Conservation (phyloP, 148 eudicot species). For the Cornus controversa region DNA sequence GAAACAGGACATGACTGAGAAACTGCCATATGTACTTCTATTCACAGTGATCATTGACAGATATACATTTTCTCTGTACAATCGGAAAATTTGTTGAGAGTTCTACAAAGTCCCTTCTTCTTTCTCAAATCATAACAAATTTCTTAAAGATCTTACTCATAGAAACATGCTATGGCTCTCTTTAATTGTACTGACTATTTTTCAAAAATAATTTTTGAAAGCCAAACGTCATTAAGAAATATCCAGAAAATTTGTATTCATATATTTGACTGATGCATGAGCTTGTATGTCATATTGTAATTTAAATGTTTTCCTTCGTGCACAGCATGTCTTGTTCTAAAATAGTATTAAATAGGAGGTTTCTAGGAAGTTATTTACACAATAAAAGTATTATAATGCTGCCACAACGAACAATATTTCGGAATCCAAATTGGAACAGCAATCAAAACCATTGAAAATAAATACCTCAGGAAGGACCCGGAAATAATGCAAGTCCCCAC, state of each 20-base stretch:
- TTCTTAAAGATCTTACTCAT: not conserved
- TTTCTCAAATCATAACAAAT: not conserved
- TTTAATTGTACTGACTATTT: not conserved
- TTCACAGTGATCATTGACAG: too few species aligned
- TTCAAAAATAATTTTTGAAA: too few species aligned
- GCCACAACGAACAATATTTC: not conserved
- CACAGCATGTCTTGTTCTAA: not conserved
- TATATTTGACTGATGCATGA: not conserved
- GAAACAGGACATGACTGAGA: too few species aligned
- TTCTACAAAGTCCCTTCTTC: not conserved
- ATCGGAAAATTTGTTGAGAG: not conserved
- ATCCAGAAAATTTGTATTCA: not conserved
- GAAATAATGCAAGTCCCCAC: constrained; percentile 95
- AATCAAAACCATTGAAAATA: not conserved
- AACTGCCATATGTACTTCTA: too few species aligned
- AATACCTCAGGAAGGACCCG: constrained; percentile 80
- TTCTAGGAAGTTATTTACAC: not conserved
- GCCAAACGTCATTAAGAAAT: not conserved
- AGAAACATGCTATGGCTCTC: not conserved
- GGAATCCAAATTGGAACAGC: not conserved
- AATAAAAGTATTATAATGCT: not conserved
- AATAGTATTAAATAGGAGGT: not conserved
- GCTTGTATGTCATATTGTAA: not conserved
- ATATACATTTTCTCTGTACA: not conserved
- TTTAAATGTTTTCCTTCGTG: not conserved